Percentiles rank a stretch among this genome's conserved stretches.
phyloP scores from a whole-genome alignment of 441 rosid genomes.

The Populus hybrid region DNA sequence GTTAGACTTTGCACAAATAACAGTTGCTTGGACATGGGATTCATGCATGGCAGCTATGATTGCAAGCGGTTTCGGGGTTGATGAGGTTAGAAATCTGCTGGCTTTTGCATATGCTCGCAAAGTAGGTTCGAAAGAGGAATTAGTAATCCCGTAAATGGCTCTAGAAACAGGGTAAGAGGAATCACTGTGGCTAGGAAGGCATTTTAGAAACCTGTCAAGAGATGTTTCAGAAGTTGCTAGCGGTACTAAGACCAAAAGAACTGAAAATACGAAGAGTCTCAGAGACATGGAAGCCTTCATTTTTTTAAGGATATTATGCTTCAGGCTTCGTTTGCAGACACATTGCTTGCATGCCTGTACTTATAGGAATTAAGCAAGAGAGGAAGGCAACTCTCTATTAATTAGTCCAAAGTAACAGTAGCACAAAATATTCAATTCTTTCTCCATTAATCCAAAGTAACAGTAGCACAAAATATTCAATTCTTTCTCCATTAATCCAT shows the following conservation, averaged over 20 bases:
- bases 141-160: conserved; percentile 17
- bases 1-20: conserved; percentile 7
- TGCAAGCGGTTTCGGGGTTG: conserved; percentile 40
- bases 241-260: not conserved
- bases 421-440: not conserved
- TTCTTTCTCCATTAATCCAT: too few species aligned
- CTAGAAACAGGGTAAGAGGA: conserved; percentile 6
- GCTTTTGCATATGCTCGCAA: conserved; percentile 43
- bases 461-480: not conserved
- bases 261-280: not conserved
- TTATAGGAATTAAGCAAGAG: not conserved
- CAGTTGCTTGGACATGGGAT: too few species aligned
- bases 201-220: conserved; percentile 10
- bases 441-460: not conserved
- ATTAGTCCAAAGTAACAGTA: not conserved
- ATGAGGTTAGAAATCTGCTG: conserved; percentile 37
- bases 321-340: not conserved
- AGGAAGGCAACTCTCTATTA: not conserved
- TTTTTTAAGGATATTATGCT: not conserved
- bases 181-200: conserved; percentile 3
- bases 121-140: conserved; percentile 18
- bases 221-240: not conserved
- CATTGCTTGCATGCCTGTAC: not conserved
- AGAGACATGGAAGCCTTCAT: not conserved
- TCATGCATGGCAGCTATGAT: conserved; percentile 48